These are phyloP conservation scores for Polymyxa betae DNA, from an alignment of 208 protist species.

Conservation along the genomic window DNA sequence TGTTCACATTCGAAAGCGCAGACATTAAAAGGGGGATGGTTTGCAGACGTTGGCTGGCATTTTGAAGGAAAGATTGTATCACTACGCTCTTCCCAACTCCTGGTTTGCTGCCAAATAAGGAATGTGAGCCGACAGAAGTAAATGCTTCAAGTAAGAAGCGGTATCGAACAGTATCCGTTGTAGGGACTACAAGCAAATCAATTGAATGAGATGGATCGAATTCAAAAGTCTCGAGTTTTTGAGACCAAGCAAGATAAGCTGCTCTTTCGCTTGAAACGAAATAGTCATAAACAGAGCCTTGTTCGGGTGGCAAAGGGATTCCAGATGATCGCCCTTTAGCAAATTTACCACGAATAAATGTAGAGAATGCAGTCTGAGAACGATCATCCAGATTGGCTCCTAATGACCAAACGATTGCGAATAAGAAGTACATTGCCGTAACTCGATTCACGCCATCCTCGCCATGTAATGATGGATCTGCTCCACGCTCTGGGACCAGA, in stretches of 20 bases:
- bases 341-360: slow-evolving; percentile 81
- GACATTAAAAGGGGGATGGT: slow-evolving; percentile 84
- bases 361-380: slow-evolving; percentile 83
- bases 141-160: slow-evolving; percentile 72
- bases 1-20: slow-evolving; percentile 84
- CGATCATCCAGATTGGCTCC: slow-evolving; percentile 85
- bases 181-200: slow-evolving; percentile 92
- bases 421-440: slow-evolving; percentile 90
- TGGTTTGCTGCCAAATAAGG: slow-evolving; percentile 85
- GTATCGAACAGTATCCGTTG: slow-evolving; percentile 84
- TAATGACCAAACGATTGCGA: slow-evolving; percentile 91
- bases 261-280: slow-evolving; percentile 75
- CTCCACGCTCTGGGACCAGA: slow-evolving; percentile 42
- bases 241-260: slow-evolving; percentile 45
- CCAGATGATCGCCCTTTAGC: slow-evolving; percentile 85
- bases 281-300: slow-evolving; percentile 90
- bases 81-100: slow-evolving; percentile 89
- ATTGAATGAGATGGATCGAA: slow-evolving; percentile 77
- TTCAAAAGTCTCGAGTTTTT: slow-evolving; percentile 57
- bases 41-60: neutral
- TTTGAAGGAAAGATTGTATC: slow-evolving; percentile 14
- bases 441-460: slow-evolving; percentile 80
- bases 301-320: slow-evolving; percentile 85
- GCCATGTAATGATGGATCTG: neutral
- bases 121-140: slow-evolving; percentile 11